Evolutionary conservation across 805 yeast species (phyloP).

Genomic region (Pichia sporocuriosa): DNA sequence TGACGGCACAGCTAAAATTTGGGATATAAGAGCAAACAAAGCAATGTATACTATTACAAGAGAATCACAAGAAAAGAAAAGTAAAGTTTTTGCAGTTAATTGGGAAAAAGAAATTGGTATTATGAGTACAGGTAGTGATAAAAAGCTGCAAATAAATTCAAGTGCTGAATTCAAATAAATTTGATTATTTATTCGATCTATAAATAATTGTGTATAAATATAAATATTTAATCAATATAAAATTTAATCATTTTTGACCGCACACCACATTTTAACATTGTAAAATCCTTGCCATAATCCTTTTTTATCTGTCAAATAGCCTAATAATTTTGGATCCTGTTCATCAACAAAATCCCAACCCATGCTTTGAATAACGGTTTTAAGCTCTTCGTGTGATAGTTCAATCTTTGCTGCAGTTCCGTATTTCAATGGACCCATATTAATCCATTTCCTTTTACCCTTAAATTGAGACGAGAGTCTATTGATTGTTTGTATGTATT

Average conservation of each 20-base stretch:
- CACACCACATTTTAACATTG: conserved; percentile 55
- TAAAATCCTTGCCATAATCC: conserved; percentile 77
- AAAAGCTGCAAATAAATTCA: conserved; percentile 76
- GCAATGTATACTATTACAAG: conserved; percentile 79
- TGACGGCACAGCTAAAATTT: conserved; percentile 89
- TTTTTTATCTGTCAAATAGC: conserved; percentile 58
- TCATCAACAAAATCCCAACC: conserved; percentile 56
- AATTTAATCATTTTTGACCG: conserved; percentile 15
- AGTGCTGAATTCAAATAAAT: conserved; percentile 22
- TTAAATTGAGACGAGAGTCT: conserved; percentile 28
- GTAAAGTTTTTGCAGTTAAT: conserved; percentile 77
- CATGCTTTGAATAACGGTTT: conserved; percentile 40
- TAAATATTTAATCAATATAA: conserved; percentile 24
- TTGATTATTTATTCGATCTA: neutral
- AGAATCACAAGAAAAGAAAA: conserved; percentile 46
- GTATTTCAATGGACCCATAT: conserved; percentile 87
- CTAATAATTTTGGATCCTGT: conserved; percentile 36
- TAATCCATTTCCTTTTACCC: conserved; percentile 64
- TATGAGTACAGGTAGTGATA: conserved; percentile 90
- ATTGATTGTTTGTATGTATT: conserved; percentile 63
- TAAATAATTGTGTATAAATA: conserved; percentile 81
- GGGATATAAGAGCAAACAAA: conserved; percentile 89
- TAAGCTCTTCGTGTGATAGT: conserved; percentile 63
- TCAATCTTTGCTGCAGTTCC: conserved; percentile 81
- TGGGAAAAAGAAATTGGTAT: conserved; percentile 82